These are phyloP conservation scores for Dipteronia dyeriana DNA, from an alignment of 345 rosid species.

Conservation along the genomic window DNA sequence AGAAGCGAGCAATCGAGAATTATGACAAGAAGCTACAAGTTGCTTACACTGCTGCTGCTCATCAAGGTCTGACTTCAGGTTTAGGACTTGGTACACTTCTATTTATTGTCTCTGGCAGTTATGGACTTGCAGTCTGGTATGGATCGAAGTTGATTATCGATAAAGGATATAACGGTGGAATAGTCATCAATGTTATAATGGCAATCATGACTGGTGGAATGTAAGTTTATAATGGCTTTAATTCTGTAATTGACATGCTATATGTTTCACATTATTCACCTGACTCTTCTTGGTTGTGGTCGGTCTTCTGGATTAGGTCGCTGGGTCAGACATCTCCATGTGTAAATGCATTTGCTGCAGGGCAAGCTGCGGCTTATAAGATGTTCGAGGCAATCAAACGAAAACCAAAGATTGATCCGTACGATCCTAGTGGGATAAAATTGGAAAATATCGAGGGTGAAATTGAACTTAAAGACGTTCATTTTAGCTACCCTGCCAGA, in stretches of 20 bases:
- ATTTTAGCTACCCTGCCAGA: slow-evolving; percentile 73
- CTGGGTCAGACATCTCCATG: slow-evolving; percentile 69
- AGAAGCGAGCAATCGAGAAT: slow-evolving; percentile 63
- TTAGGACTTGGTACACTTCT: slow-evolving; percentile 58
- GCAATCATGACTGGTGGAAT: slow-evolving; percentile 76
- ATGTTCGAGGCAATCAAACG: slow-evolving; percentile 70
- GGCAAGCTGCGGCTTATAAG: slow-evolving; percentile 70
- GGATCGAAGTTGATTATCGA: slow-evolving; percentile 64
- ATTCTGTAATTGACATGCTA: neutral
- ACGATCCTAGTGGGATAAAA: slow-evolving; percentile 41
- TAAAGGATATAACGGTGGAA: slow-evolving; percentile 78
- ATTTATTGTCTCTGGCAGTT: slow-evolving; percentile 46
- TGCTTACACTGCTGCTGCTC: slow-evolving; percentile 53
- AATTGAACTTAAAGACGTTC: slow-evolving; percentile 57
- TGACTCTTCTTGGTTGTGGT: neutral
- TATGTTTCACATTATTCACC: neutral
- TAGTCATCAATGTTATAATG: slow-evolving; percentile 62
- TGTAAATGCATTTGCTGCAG: slow-evolving; percentile 65
- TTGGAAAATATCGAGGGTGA: slow-evolving; percentile 56
- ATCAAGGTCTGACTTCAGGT: slow-evolving; percentile 80
- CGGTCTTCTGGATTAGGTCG: slow-evolving; percentile 36
- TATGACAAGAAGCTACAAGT: slow-evolving; percentile 57
- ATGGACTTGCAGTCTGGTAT: slow-evolving; percentile 72
- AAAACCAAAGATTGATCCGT: slow-evolving; percentile 55
- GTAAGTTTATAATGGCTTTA: slow-evolving; percentile 39